Evolutionary conservation across 495 filamentous ascomycete species (phyloP).

Genomic region (Daldinia grandis): DNA sequence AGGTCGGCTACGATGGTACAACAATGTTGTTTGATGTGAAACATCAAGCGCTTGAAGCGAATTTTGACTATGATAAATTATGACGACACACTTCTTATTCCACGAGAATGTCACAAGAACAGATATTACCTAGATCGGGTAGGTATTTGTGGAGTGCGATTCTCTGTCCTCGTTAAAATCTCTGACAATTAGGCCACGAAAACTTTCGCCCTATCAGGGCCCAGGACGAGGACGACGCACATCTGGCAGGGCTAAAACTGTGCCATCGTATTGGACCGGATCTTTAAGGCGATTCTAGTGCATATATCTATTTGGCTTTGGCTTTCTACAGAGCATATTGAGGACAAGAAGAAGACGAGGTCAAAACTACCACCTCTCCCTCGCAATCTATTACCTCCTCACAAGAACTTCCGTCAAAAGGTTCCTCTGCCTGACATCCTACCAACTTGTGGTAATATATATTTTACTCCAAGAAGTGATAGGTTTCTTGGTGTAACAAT

Average conservation of each 20-base stretch:
- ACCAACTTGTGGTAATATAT: constrained; percentile 4
- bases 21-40: neutral
- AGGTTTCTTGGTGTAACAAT: constrained; percentile 20
- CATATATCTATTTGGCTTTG: constrained; percentile 33
- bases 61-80: constrained; percentile 22
- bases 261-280: constrained; percentile 32
- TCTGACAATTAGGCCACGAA: constrained; percentile 34
- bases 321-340: neutral
- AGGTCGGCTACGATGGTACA: constrained; percentile 1
- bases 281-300: constrained; percentile 26
- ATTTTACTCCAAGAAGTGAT: constrained; percentile 11
- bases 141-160: constrained; percentile 22
- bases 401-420: neutral
- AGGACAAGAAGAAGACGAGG: constrained; percentile 2
- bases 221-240: constrained; percentile 8
- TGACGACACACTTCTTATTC: constrained; percentile 22
- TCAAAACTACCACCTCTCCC: neutral
- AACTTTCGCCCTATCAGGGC: constrained; percentile 32
- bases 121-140: constrained; percentile 15
- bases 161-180: constrained; percentile 37
- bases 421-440: constrained; percentile 1
- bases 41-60: constrained; percentile 26
- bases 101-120: neutral
- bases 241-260: constrained; percentile 17
- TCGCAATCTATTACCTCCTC: constrained; percentile 32